Percentiles rank a stretch among this genome's conserved stretches.
These are phyloP conservation scores for Berkeleyomyces rouxiae DNA, from an alignment of 2,329 filamentous ascomycete genomes.

Conservation along the genomic window DNA sequence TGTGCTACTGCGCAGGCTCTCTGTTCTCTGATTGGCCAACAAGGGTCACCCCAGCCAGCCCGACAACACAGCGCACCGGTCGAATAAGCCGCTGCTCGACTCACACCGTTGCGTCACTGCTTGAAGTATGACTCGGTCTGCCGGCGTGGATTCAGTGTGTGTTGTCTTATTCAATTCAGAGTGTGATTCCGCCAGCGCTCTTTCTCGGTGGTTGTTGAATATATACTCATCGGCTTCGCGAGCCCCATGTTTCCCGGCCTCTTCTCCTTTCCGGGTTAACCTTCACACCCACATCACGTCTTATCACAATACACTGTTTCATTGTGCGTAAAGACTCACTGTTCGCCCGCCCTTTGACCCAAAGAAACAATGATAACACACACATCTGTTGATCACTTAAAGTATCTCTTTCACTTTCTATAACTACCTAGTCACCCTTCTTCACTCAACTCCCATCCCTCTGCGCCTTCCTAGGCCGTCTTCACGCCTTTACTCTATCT, in stretches of 20 bases:
- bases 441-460: not conserved
- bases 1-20: not conserved
- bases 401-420: not conserved
- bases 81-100: not conserved
- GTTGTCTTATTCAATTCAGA: not conserved
- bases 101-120: not conserved
- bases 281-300: not conserved
- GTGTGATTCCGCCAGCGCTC: not conserved
- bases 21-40: slow-evolving; percentile 4
- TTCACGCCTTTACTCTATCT: not conserved
- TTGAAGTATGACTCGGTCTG: not conserved
- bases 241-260: not conserved
- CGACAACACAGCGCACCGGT: not conserved
- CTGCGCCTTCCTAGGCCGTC: not conserved
- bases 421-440: not conserved
- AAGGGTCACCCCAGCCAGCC: not conserved
- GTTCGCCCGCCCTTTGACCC: not conserved
- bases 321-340: not conserved
- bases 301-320: not conserved
- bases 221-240: not conserved
- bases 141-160: not conserved
- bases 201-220: not conserved
- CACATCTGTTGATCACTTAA: slow-evolving; percentile 5
- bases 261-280: not conserved
- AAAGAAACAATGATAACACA: slow-evolving; percentile 10